These are phyloP conservation scores for Trichaptum fuscoviolaceum DNA, from an alignment of 768 basidiomycete species.

Conservation along the genomic window DNA sequence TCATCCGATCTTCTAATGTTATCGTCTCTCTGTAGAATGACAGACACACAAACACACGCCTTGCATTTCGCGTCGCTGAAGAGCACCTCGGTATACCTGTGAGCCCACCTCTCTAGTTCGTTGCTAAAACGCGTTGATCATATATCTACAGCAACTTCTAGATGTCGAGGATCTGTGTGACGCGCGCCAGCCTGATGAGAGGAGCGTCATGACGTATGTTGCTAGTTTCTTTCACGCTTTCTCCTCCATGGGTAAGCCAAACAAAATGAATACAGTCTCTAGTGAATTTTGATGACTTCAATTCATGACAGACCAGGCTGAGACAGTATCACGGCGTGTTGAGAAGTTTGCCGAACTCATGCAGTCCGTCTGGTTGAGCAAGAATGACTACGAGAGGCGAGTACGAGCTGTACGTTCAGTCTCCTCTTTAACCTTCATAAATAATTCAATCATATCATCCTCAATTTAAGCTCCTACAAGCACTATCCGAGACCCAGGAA, in stretches of 20 bases:
- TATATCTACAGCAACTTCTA: constrained; percentile 67
- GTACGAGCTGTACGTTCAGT: constrained; percentile 51
- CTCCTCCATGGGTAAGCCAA: constrained; percentile 80
- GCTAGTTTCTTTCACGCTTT: constrained; percentile 98
- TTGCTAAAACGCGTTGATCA: constrained; percentile 1
- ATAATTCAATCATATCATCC: constrained; percentile 7
- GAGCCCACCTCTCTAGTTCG: constrained; percentile 23
- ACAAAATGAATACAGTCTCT: not conserved
- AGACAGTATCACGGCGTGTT: constrained; percentile 88
- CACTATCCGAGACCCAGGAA: constrained; percentile 60
- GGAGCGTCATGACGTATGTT: constrained; percentile 97
- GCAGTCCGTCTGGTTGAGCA: constrained; percentile 83
- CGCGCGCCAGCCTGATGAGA: constrained; percentile 83
- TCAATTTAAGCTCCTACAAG: constrained; percentile 50
- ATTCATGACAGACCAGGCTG: constrained; percentile 70
- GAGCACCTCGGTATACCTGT: constrained; percentile 90
- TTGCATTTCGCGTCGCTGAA: constrained; percentile 86
- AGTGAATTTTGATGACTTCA: not conserved
- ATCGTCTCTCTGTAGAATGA: constrained; percentile 46
- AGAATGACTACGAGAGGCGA: constrained; percentile 91
- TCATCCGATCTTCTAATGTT: constrained; percentile 12
- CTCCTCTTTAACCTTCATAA: constrained; percentile 1
- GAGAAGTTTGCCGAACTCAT: constrained; percentile 96
- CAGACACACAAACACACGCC: constrained; percentile 73
- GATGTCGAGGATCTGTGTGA: constrained; percentile 97